Conservation (phyloP, 2,329 filamentous ascomycete species). For the Pseudocercospora fijiensis region DNA sequence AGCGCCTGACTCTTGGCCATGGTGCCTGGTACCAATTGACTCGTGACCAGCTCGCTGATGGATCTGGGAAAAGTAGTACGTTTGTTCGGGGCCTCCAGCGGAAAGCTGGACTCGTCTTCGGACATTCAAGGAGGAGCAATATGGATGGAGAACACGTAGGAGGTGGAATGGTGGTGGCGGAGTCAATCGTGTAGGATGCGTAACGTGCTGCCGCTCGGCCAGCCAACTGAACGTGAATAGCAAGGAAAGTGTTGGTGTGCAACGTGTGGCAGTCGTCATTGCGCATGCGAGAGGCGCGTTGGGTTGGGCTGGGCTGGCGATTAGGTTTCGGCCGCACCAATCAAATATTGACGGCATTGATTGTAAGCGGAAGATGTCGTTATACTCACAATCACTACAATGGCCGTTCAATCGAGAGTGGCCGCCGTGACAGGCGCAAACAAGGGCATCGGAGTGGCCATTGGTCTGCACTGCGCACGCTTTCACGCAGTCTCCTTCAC, state of each 20-base stretch:
- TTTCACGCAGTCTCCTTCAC: neutral
- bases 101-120: conserved; percentile 18
- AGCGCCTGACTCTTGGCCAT: conserved; percentile 38
- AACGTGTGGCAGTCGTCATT: conserved; percentile 8
- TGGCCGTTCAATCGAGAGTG: conserved; percentile 40
- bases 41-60: conserved; percentile 35
- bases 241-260: conserved; percentile 9
- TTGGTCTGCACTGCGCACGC: conserved; percentile 36
- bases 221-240: conserved; percentile 13
- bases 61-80: conserved; percentile 27
- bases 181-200: conserved; percentile 11
- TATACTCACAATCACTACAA: conserved; percentile 14
- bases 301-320: neutral
- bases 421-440: conserved; percentile 57
- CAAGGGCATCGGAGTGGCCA: conserved; percentile 53
- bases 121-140: conserved; percentile 18
- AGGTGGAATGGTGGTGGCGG: neutral
- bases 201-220: conserved; percentile 11
- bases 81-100: conserved; percentile 24
- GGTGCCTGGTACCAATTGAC: conserved; percentile 34
- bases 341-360: neutral
- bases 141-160: conserved; percentile 2
- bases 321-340: conserved; percentile 1
- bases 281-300: neutral
- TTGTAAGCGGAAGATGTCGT: neutral